Evolutionary conservation across 2,329 filamentous ascomycete species (phyloP).

Genomic region (Venturia nashicola): DNA sequence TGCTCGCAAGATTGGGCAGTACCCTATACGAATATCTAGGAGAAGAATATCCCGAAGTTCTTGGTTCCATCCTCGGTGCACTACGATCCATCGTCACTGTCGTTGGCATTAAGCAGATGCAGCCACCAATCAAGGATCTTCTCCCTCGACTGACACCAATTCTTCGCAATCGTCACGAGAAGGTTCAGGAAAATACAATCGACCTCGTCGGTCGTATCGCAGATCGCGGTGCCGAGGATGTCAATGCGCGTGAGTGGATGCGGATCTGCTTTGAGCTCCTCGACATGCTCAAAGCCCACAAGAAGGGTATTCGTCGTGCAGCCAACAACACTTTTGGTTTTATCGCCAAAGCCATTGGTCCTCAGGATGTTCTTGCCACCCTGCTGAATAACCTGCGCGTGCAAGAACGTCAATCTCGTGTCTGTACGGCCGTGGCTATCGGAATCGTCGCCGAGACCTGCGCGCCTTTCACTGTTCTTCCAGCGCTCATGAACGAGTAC

Average conservation of each 20-base stretch:
- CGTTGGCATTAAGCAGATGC: constrained; percentile 95
- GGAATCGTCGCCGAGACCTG: constrained; percentile 98
- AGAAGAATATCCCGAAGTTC: constrained; percentile 95
- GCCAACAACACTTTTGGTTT: constrained; percentile 99
- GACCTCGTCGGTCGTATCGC: constrained; percentile 96
- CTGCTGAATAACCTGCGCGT: constrained; percentile 75
- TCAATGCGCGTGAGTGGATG: constrained; percentile 99
- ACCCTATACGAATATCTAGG: constrained; percentile 97
- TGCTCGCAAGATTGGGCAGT: constrained; percentile 90
- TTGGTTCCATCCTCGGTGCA: constrained; percentile 91
- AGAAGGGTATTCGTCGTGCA: constrained; percentile 95
- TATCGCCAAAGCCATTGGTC: constrained; percentile 97
- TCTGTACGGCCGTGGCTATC: constrained; percentile 96
- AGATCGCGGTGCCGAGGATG: constrained; percentile 88
- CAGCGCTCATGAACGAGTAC: constrained; percentile 98
- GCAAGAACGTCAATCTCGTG: constrained; percentile 93
- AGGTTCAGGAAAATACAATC: constrained; percentile 98
- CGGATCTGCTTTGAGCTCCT: constrained; percentile 97
- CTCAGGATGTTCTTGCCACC: constrained; percentile 91
- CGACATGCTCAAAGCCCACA: constrained; percentile 99
- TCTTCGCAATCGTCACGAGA: constrained; percentile 93
- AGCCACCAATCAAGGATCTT: constrained; percentile 92
- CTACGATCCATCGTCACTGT: constrained; percentile 94
- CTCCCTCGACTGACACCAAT: constrained; percentile 95
- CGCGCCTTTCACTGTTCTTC: constrained; percentile 95